Evolutionary conservation across 2,329 filamentous ascomycete species (phyloP).

Genomic region (Elsinoe fawcettii): DNA sequence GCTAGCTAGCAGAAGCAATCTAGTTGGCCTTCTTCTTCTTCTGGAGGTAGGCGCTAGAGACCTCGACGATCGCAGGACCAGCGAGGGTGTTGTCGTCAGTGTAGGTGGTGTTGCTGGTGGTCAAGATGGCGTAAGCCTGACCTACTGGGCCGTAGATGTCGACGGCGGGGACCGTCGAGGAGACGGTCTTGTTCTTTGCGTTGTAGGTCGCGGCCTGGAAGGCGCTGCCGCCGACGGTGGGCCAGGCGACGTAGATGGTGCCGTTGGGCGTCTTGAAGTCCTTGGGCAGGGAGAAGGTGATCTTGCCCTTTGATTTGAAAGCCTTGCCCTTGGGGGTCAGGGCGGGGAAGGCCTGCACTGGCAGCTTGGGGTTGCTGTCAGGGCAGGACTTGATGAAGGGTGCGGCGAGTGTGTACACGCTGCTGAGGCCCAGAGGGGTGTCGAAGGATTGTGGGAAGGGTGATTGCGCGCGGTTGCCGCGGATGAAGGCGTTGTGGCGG

Average conservation of each 20-base stretch:
- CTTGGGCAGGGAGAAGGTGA: constrained; percentile 21
- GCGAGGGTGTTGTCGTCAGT: constrained; percentile 26
- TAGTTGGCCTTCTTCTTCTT: not conserved
- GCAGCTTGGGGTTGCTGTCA: constrained; percentile 45
- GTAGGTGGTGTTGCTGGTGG: constrained; percentile 18
- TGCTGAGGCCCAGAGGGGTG: constrained; percentile 49
- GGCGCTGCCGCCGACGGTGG: constrained; percentile 21
- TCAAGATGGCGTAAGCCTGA: constrained; percentile 25
- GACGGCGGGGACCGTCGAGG: constrained; percentile 16
- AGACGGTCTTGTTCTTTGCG: constrained; percentile 13
- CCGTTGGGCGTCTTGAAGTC: constrained; percentile 20
- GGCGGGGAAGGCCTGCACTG: constrained; percentile 43
- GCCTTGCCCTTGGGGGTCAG: constrained; percentile 18
- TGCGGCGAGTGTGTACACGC: constrained; percentile 58
- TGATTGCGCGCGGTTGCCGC: constrained; percentile 40
- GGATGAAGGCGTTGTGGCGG: constrained; percentile 55
- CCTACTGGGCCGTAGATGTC: constrained; percentile 16
- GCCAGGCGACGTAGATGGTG: constrained; percentile 24
- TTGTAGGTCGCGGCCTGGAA: constrained; percentile 19
- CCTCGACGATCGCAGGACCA: constrained; percentile 23
- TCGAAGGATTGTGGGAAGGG: constrained; percentile 56
- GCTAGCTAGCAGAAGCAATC: not conserved
- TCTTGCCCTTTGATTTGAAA: constrained; percentile 14
- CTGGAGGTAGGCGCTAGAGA: not conserved
- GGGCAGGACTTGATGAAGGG: constrained; percentile 55